A percentile compares a stretch with the other conserved stretches of the same genome.
phyloP scores from a whole-genome alignment of 1,139 yeast genomes.

The Diutina catenulata region DNA sequence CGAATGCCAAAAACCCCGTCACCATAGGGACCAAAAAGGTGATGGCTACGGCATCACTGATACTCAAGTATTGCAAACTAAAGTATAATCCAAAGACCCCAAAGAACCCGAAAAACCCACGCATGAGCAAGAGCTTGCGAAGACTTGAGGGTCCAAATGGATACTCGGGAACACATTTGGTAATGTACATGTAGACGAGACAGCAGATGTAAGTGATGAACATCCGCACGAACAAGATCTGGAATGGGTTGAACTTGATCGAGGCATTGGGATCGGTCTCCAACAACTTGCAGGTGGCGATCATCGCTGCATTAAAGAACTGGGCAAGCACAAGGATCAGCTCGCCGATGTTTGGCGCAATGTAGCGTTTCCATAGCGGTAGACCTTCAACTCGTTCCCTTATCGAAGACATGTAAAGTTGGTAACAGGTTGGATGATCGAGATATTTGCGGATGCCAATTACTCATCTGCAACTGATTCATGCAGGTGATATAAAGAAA shows the following conservation, averaged over 20 bases:
- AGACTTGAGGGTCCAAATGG: slow-evolving; percentile 61
- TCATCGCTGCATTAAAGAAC: slow-evolving; percentile 67
- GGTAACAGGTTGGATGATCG: too few relatives aligned
- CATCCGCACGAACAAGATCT: slow-evolving; percentile 72
- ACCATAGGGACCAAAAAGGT: slow-evolving; percentile 70
- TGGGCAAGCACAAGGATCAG: slow-evolving; percentile 41
- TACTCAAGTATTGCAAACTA: slow-evolving; percentile 60
- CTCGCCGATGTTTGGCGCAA: slow-evolving; percentile 9
- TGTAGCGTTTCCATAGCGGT: background rate
- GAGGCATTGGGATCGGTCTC: slow-evolving; percentile 47
- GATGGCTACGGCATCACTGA: slow-evolving; percentile 68
- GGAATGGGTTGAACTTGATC: slow-evolving; percentile 61
- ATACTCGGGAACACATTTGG: slow-evolving; percentile 42
- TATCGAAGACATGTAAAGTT: too few relatives aligned
- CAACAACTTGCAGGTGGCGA: slow-evolving; percentile 58
- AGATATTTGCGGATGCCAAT: too few relatives aligned
- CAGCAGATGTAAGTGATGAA: slow-evolving; percentile 52
- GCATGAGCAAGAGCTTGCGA: slow-evolving; percentile 40
- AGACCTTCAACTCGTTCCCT: too few relatives aligned
- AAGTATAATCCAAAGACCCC: slow-evolving; percentile 73
- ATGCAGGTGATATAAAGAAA: too few relatives aligned
- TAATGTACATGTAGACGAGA: slow-evolving; percentile 37
- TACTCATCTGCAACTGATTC: too few relatives aligned
- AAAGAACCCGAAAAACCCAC: slow-evolving; percentile 68
- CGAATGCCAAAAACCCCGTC: slow-evolving; percentile 66